Conservation (phyloP, 176 grass and related monocot species). For the Pharus latifolius region DNA sequence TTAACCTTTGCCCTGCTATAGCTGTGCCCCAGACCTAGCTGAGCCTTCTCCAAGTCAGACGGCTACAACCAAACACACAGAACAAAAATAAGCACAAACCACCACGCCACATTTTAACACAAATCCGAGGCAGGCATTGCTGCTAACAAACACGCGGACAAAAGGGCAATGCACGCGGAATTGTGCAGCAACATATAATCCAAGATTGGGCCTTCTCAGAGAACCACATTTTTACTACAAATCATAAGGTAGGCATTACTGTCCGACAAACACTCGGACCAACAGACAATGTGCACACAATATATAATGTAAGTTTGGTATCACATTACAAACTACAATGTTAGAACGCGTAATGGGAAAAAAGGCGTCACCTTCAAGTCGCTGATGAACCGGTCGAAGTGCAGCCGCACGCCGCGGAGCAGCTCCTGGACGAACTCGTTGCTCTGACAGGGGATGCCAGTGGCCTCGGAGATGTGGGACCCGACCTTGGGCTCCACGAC, state of each 20-base stretch:
- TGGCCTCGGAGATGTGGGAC: conserved; percentile 74
- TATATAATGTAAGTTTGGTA: no score
- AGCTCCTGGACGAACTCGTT: conserved; percentile 82
- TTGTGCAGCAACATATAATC: no score
- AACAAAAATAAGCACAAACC: neutral
- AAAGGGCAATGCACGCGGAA: no score
- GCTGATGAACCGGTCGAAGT: conserved; percentile 72
- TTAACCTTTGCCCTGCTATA: conserved; percentile 86
- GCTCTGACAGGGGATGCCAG: conserved; percentile 66
- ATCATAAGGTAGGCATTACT: no score
- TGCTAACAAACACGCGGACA: no score
- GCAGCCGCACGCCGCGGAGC: conserved; percentile 59
- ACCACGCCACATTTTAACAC: no score
- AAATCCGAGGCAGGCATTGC: no score
- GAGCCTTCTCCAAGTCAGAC: conserved; percentile 62
- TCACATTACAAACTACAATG: neutral
- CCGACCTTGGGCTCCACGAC: conserved; percentile 83
- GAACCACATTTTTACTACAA: no score
- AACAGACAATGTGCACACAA: no score
- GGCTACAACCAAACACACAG: conserved; percentile 14
- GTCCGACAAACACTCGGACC: no score
- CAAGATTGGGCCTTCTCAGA: no score
- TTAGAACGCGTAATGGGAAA: neutral
- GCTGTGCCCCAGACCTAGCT: conserved; percentile 58
- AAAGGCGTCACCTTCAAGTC: conserved; percentile 56